Evolutionary conservation across 192 early-diverging fungal species (phyloP), one percentile per base, ranked within the genome.

Genomic region (Umbelopsis vinacea): DNA sequence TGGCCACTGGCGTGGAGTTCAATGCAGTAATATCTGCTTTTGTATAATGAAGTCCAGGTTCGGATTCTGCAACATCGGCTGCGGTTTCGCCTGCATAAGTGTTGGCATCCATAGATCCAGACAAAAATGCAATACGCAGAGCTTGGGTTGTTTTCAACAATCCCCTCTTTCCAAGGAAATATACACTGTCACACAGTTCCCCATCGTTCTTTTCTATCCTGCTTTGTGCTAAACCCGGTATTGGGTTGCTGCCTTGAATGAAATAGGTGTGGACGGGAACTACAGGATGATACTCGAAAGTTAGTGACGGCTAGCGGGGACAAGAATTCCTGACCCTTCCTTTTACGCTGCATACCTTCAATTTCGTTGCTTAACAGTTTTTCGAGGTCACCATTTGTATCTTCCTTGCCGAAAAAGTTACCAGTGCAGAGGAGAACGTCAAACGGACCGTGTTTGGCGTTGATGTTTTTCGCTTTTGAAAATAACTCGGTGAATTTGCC

Each of bases 391-490:
- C 85, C 86, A 19, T 82, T 76, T 19, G 81, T 70, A 0, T 78
- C 82, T 21, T 85, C 77, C 6, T 76, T 72, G 15, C 78, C 82
- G 80, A 96, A 95, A 43, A 97, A 90, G 80, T 95, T 92, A 19
- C 96, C 96, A 0, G 87, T 84, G 45, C 92, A 89, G 7, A 97
- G 83, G 24, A 94, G 76, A 26, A 95, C 72, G 37, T 94, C 92
- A 74, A 97, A 97, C 8, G 96, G 96, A 0, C 95, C 95, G 71
- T 93, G 86, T 76, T 95, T 96, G 8, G 77, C 68, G 73, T 95
- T 85, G 69, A 95, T 88, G 9, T 87, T 84, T n/a, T 82, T 85
- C 71, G 93, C 83, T 74, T 95, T 95, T 19, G 81, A 67, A 52
- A 95, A 92, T 26, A 90, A 85, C 23, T 85, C 85, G 22, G 75